Evolutionary conservation across 768 basidiomycete species (phyloP), one percentile per base, ranked within the genome.

Genomic region (Punctularia strigosozonata): DNA sequence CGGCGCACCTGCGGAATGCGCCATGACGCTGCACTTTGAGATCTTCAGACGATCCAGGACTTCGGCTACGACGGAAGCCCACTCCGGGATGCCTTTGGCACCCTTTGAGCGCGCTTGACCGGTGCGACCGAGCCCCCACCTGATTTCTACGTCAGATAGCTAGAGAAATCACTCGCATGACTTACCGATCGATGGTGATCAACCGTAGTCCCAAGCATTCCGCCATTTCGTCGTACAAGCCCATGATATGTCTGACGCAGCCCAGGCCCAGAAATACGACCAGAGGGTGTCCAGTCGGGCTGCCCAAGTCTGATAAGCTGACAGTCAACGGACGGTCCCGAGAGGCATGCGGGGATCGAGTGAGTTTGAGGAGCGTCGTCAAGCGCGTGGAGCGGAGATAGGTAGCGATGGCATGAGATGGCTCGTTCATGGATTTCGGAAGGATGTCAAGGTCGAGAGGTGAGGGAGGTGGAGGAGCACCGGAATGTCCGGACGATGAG

Each of bases 211-310:
- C 81, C 42, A 94, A 60, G 41, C 80, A 83, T 43, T 80, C 77
- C 4, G 94, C 94, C 77, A 97, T 83, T 54, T 99, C 94, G 56
- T 98, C 94, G 54, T 91, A 98, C 35, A 98, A 61, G 12, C 87
- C 91, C 71, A 95, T 84, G 42, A 97, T 72, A 57, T 98, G 91
- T 28, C 94, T 74, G 3, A 98, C 94, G 52, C 88, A 89, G 13
- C 92, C 94, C 34, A 98, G 55, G 2, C 94, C 94, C 44, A 99
- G 73, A 56, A 94, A 99, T 18, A 98, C 73, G 18, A 99, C 63
- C 6, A 98, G 73, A 0, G 94, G 94, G 50, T 77, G 74, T 1
- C 94, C 94, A n/a, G 71, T 73, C 3, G 81, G 70, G 45, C 72
- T 74, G 2, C 95, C 94, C 44, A 97, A 70, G 53, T 98, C 94